These are phyloP conservation scores for Nitzschia putrida DNA, from an alignment of 108 stramenopile species.

Conservation along the genomic window DNA sequence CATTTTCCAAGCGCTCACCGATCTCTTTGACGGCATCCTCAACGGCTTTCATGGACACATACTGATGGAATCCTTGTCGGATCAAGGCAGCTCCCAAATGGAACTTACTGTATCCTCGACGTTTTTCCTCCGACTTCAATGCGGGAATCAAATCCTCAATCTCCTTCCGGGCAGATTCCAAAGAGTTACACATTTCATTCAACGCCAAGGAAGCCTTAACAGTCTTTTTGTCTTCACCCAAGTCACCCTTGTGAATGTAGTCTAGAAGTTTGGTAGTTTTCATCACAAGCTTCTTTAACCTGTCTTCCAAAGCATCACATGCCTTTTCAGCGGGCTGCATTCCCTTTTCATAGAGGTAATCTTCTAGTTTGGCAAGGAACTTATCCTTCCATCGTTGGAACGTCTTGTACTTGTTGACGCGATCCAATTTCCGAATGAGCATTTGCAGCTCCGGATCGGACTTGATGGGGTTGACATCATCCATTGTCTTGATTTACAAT, in stretches of 20 bases:
- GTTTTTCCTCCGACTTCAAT: conserved; percentile 10
- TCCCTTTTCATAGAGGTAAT: conserved; percentile 29
- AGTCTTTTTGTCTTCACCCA: conserved; percentile 26
- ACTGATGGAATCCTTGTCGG: conserved; percentile 30
- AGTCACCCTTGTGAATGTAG: conserved; percentile 29
- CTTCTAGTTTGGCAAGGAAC: conserved; percentile 22
- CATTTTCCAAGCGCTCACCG: conserved; percentile 6
- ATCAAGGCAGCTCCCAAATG: conserved; percentile 31
- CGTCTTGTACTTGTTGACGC: conserved; percentile 18
- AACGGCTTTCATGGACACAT: conserved; percentile 19
- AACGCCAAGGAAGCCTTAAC: conserved; percentile 33
- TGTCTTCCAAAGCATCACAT: conserved; percentile 3
- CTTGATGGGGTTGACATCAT: conserved; percentile 19
- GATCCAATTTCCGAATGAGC: conserved; percentile 16
- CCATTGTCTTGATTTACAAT: neutral
- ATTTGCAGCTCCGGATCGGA: conserved; percentile 19
- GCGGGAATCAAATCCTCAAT: conserved; percentile 25
- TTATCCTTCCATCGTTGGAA: conserved; percentile 31
- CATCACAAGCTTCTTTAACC: conserved; percentile 4
- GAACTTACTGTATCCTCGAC: conserved; percentile 29
- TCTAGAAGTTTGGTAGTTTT: conserved; percentile 2
- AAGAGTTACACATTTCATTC: conserved; percentile 34
- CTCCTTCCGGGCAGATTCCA: conserved; percentile 1
- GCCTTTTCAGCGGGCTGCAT: conserved; percentile 30
- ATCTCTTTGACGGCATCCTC: conserved; percentile 25